Evolutionary conservation across 768 basidiomycete species (phyloP), one percentile per base, ranked within the genome.

Genomic region (Pulveroboletus sp.): DNA sequence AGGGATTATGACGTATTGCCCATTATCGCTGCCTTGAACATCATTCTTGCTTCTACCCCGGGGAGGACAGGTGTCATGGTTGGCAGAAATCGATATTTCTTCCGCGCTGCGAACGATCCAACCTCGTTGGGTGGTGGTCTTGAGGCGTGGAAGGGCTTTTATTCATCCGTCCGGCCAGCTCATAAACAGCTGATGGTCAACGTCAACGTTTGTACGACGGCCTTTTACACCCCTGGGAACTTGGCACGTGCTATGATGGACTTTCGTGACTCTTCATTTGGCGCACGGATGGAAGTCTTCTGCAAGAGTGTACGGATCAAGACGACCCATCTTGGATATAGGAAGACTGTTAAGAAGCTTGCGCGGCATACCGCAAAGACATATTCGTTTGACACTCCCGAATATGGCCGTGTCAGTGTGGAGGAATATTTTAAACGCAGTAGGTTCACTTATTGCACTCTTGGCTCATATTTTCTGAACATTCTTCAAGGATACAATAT

Each of bases 271-370:
- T 73, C 76, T 5, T 81, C 77, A 51, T 83, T 79, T 53, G 81
- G 82, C 11, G 86, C 80, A 3, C 77, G 81, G 24, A 61, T 74
- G 31, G 72, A 71, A n/a, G 78, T 68, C 0, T 91, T 89, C 55
- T 83, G 79, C 36, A 80, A 74, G 51, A 78, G 85, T 8, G 75
- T 90, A 3, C 73, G 89, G 35, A 70, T 92, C 41, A 74, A 73
- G 62, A 80, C 87, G 1, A 75, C 65, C 2, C 88, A 91, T 66
- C 73, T 92, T 12, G 80, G 81, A n/a, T 85, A 89, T 59, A 80
- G 72, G 61, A 91, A 89, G 69, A 81, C 83, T 0, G 75, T 92
- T 51, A 85, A 84, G 63, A 65, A 65, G 3, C 62, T 86, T 12
- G 71, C 73, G 11, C 70, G 71, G 21, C 41, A 67, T 17, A 75